Percentiles rank a stretch among this genome's conserved stretches.
Conservation (phyloP, 2,329 filamentous ascomycete genomes). For the Fusarium brachygibbosum region DNA sequence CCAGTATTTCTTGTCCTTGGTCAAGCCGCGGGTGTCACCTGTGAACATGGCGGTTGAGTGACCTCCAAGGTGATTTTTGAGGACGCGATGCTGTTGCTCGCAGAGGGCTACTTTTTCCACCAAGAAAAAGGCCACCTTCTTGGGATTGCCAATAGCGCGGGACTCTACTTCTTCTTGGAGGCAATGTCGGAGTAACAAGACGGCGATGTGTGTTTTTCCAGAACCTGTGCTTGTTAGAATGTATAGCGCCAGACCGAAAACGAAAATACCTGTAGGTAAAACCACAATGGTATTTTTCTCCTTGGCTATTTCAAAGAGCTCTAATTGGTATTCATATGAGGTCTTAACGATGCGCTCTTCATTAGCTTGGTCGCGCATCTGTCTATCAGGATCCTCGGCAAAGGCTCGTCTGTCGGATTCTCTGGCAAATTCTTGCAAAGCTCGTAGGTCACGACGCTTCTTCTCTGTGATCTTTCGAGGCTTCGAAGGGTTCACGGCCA, state of each 20-base stretch:
- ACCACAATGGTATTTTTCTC: conserved; percentile 90
- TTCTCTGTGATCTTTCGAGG: conserved; percentile 60
- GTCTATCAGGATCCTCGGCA: conserved; percentile 50
- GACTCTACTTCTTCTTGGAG: conserved; percentile 83
- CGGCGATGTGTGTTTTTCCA: conserved; percentile 96
- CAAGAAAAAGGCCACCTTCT: conserved; percentile 85
- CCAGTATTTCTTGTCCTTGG: conserved; percentile 63
- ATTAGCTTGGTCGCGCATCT: conserved; percentile 52
- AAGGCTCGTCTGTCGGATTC: conserved; percentile 54
- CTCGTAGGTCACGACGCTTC: conserved; percentile 64
- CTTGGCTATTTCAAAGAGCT: conserved; percentile 91
- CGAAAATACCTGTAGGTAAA: conserved; percentile 79
- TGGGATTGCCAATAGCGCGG: conserved; percentile 70
- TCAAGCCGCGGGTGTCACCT: conserved; percentile 71
- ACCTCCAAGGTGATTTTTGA: conserved; percentile 80
- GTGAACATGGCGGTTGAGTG: conserved; percentile 80
- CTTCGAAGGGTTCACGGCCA: conserved; percentile 50
- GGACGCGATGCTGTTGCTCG: conserved; percentile 87
- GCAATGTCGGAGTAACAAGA: conserved; percentile 81
- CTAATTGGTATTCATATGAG: conserved; percentile 90
- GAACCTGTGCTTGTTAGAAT: conserved; percentile 68
- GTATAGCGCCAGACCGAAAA: rapidly evolving
- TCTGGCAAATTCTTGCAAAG: conserved; percentile 62
- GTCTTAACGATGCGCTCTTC: conserved; percentile 74
- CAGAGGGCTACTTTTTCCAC: conserved; percentile 92